These are phyloP conservation scores for Russula vinacea DNA, from an alignment of 768 basidiomycete genomes.

Conservation along the genomic window DNA sequence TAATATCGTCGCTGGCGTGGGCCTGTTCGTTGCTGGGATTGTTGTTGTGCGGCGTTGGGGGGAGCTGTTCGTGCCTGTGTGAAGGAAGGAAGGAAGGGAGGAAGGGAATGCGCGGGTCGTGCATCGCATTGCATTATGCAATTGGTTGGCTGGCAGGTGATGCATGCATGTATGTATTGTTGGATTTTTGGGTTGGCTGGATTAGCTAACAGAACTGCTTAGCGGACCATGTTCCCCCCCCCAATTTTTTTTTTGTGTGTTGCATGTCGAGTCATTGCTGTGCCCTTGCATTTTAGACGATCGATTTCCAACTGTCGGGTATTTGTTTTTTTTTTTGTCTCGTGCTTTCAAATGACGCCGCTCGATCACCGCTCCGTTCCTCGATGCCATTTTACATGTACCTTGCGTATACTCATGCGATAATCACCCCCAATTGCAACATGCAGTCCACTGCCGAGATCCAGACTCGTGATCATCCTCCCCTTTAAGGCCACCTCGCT, in stretches of 20 bases:
- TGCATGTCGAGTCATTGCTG: not conserved
- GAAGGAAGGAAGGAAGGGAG: slow-evolving; percentile 25
- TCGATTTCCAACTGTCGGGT: not conserved
- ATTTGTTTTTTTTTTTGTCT: not conserved
- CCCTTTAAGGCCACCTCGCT: not conserved
- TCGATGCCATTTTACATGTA: not conserved
- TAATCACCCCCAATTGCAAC: not conserved
- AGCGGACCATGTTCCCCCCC: too few relatives aligned
- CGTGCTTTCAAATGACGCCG: not conserved
- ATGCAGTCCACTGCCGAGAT: not conserved
- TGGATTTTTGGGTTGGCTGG: not conserved
- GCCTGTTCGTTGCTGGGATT: slow-evolving; percentile 69
- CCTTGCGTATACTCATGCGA: too few relatives aligned
- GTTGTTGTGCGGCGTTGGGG: slow-evolving; percentile 73
- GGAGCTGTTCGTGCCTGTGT: slow-evolving; percentile 69
- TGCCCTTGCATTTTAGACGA: not conserved
- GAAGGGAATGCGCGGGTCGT: too few relatives aligned
- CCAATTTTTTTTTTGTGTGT: not conserved
- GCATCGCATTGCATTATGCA: not conserved
- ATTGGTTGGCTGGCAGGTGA: too few relatives aligned
- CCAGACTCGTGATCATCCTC: not conserved
- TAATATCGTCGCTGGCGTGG: slow-evolving; percentile 61
- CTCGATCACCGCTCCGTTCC: not conserved
- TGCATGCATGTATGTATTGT: not conserved
- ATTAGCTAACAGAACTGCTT: not conserved